phyloP scores from a whole-genome alignment of 2,329 filamentous ascomycete genomes.

The Fusarium brevicatenulatum region DNA sequence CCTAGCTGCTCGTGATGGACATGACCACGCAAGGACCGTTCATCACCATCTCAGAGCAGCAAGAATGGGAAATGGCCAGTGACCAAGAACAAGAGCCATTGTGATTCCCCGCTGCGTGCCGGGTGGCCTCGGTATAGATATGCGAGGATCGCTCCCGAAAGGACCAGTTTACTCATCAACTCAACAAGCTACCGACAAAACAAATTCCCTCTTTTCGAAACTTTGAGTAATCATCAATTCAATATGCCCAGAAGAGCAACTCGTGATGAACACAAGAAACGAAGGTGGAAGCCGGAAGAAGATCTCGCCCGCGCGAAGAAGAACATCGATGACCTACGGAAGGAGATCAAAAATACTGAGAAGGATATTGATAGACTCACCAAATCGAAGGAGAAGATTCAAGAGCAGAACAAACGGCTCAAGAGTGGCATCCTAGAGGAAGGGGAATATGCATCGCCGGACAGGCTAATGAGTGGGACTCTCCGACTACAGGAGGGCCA shows the following conservation, averaged over 20 bases:
- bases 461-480: neutral
- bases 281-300: neutral
- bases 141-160: neutral
- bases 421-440: neutral
- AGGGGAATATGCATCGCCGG: neutral
- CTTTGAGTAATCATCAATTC: neutral
- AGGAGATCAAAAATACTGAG: neutral
- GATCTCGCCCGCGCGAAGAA: neutral
- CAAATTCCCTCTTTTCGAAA: neutral
- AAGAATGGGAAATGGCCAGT: neutral
- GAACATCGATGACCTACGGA: neutral
- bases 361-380: fast-evolving
- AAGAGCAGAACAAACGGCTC: too few relatives aligned
- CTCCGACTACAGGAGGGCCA: neutral
- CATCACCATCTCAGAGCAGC: neutral
- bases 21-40: neutral
- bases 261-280: neutral
- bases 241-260: neutral
- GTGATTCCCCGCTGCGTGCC: neutral
- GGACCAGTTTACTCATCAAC: too few relatives aligned
- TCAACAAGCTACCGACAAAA: neutral
- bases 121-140: neutral
- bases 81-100: neutral
- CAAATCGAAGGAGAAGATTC: fast-evolving
- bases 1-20: neutral